phyloP scores from a whole-genome alignment of 805 yeast species.

The Yamadazyma takamatsuzukensis region DNA sequence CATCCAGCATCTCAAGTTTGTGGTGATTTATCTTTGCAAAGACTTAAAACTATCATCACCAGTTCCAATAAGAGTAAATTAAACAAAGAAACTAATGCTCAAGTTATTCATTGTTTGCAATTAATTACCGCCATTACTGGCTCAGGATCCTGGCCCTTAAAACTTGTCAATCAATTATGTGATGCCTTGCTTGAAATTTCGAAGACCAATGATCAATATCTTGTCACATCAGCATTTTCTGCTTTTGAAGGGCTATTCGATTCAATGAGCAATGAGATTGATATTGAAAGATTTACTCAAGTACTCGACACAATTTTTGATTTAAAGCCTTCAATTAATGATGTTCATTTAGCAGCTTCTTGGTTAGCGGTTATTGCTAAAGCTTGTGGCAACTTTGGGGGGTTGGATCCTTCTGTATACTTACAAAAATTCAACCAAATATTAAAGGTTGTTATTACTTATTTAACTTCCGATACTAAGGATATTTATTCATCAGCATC shows the following conservation, averaged over 20 bases:
- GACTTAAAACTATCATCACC: constrained; percentile 43
- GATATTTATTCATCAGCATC: constrained; percentile 74
- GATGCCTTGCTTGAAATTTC: constrained; percentile 72
- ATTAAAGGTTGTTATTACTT: constrained; percentile 51
- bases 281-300: constrained; percentile 58
- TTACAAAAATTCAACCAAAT: constrained; percentile 51
- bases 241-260: constrained; percentile 80
- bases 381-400: constrained; percentile 47
- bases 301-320: constrained; percentile 72
- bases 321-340: constrained; percentile 77
- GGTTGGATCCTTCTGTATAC: constrained; percentile 39
- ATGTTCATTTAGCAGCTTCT: constrained; percentile 82
- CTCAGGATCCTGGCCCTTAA: constrained; percentile 79
- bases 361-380: constrained; percentile 95
- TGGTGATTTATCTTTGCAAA: constrained; percentile 63
- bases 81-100: constrained; percentile 51
- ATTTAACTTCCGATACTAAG: constrained; percentile 60
- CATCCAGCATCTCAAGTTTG: constrained; percentile 75
- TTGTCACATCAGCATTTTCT: constrained; percentile 76
- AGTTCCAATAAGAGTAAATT: constrained; percentile 26
- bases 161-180: constrained; percentile 67
- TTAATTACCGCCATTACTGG: constrained; percentile 66
- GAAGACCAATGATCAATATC: constrained; percentile 76
- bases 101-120: constrained; percentile 73
- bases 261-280: constrained; percentile 57